Evolutionary conservation across 768 basidiomycete species (phyloP).

Genomic region (Fomitopsis pulvina): DNA sequence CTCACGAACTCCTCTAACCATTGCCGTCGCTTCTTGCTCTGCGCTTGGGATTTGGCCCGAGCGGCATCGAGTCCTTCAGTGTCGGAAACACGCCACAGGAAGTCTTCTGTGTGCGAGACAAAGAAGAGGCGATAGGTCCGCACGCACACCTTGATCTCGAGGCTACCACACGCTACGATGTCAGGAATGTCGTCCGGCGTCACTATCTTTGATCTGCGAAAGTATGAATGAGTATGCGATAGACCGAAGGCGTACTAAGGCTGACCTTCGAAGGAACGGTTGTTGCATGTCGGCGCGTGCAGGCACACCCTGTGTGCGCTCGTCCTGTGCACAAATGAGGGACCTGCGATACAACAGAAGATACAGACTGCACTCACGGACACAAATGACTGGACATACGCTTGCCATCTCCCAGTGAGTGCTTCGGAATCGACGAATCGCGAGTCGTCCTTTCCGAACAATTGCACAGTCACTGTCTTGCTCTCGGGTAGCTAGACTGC

Average conservation of each 20-base stretch:
- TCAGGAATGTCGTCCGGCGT: conserved; percentile 23
- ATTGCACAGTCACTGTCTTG: conserved; percentile 63
- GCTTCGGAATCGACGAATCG: conserved; percentile 72
- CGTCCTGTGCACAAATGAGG: conserved; percentile 36
- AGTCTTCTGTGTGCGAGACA: conserved; percentile 62
- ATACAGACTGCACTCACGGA: conserved; percentile 24
- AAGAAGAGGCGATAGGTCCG: conserved; percentile 79
- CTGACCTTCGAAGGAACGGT: conserved; percentile 66
- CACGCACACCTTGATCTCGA: conserved; percentile 84
- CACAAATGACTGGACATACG: conserved; percentile 75
- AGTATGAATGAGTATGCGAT: conserved; percentile 20
- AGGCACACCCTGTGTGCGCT: conserved; percentile 49
- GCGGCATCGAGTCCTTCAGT: not conserved
- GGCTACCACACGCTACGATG: conserved; percentile 35
- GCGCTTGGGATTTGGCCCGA: not conserved
- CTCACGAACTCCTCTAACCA: not conserved
- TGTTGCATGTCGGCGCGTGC: conserved; percentile 31
- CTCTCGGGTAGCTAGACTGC: conserved; percentile 49
- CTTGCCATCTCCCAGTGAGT: conserved; percentile 70
- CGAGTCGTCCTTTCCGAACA: conserved; percentile 76
- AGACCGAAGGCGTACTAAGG: conserved; percentile 7
- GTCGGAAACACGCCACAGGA: conserved; percentile 27
- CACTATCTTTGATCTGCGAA: not conserved
- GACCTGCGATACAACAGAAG: not conserved
- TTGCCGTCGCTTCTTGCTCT: not conserved